Percentiles rank a stretch among this genome's conserved stretches.
Evolutionary conservation across 73 alveolate species (phyloP).

Genomic region (Breviolum minutum): DNA sequence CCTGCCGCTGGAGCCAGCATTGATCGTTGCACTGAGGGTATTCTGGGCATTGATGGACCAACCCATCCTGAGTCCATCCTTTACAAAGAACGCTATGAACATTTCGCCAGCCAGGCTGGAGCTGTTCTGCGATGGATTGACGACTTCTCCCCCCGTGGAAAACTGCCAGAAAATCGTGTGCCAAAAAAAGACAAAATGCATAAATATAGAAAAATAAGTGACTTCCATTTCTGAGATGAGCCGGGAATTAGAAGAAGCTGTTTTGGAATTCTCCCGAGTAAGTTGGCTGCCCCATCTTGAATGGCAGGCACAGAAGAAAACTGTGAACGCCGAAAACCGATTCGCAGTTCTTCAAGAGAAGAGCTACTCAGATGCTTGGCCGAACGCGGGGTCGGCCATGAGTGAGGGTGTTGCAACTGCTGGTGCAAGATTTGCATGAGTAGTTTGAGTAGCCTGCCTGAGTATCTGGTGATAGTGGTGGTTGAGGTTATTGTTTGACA

Average conservation of each 20-base stretch:
- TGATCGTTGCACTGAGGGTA: constrained; percentile 29
- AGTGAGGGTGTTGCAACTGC: too few species aligned
- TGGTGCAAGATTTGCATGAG: too few species aligned
- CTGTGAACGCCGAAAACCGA: constrained; percentile 66
- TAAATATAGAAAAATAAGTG: too few species aligned
- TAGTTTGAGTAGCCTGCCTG: too few species aligned
- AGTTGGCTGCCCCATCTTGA: background rate
- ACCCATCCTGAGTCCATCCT: constrained; percentile 79
- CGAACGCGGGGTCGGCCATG: background rate
- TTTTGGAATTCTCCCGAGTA: background rate
- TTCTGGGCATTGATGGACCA: constrained; percentile 84
- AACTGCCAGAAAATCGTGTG: too few species aligned
- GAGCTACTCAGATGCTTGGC: constrained; percentile 24
- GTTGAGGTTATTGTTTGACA: too few species aligned
- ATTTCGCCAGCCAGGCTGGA: constrained; percentile 29
- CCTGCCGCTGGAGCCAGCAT: too few species aligned
- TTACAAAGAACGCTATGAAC: constrained; percentile 67
- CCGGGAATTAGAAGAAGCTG: too few species aligned
- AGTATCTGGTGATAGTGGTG: too few species aligned
- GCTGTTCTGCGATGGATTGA: too few species aligned
- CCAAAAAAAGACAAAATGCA: too few species aligned
- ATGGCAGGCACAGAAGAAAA: constrained; percentile 47
- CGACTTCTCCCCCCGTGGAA: too few species aligned
- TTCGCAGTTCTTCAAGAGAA: constrained; percentile 14
- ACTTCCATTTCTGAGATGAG: background rate